Conservation (phyloP, 148 eudicot genomes). For the Fagopyrum homotropicum region DNA sequence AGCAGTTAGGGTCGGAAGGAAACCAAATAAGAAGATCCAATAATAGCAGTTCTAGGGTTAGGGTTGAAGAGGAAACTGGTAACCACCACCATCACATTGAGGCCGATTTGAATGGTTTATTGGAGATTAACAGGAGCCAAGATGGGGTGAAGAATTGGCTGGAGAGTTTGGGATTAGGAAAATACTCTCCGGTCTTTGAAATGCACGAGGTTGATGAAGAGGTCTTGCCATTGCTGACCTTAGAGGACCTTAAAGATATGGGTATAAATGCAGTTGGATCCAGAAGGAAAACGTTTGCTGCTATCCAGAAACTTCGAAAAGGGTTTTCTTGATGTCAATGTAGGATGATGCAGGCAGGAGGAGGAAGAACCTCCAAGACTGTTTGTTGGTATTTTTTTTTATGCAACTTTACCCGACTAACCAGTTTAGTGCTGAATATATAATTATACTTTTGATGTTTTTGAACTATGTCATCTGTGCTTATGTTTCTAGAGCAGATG, state of each 20-base stretch:
- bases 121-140: constrained; percentile 21
- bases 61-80: constrained; percentile 5
- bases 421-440: neutral
- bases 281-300: constrained; percentile 53
- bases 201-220: constrained; percentile 73
- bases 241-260: constrained; percentile 79
- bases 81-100: constrained; percentile 13
- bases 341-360: constrained; percentile 3
- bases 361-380: neutral
- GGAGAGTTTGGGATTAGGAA: constrained; percentile 42
- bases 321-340: constrained; percentile 28
- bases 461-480: neutral
- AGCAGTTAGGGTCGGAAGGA: constrained; percentile 18
- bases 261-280: constrained; percentile 73
- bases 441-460: neutral
- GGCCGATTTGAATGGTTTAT: constrained; percentile 31
- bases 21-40: constrained; percentile 24
- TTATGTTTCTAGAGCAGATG: neutral
- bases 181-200: constrained; percentile 54
- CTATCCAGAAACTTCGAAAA: constrained; percentile 58
- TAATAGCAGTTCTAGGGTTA: constrained; percentile 9
- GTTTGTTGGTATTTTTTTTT: neutral
- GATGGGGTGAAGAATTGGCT: constrained; percentile 61
- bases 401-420: neutral
- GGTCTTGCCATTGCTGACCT: constrained; percentile 61